Conservation (phyloP, 2,329 filamentous ascomycete genomes). For the Coniella vitis region DNA sequence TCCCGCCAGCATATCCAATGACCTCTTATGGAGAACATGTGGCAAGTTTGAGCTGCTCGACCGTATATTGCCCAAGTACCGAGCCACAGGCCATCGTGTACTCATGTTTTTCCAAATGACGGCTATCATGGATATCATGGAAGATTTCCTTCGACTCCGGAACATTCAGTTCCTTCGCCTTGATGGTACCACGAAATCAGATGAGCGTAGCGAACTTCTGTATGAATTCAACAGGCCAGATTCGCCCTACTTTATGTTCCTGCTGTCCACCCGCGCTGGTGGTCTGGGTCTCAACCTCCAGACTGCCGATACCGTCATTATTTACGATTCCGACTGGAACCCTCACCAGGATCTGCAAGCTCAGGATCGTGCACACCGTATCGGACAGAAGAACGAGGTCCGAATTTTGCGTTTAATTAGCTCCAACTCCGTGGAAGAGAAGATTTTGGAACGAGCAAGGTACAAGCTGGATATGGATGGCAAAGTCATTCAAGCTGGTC, state of each 20-base stretch:
- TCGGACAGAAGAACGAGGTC: conserved; percentile 98
- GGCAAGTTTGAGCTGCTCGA: conserved; percentile 97
- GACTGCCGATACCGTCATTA: conserved; percentile 97
- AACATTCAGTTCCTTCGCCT: conserved; percentile 83
- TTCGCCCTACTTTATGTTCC: conserved; percentile 94
- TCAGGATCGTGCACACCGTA: conserved; percentile 99
- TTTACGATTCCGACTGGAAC: conserved; percentile 99
- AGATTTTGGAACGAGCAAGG: conserved; percentile 92
- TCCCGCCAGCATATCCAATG: conserved; percentile 78
- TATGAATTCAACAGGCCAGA: conserved; percentile 82
- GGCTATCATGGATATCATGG: conserved; percentile 99
- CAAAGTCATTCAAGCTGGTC: conserved; percentile 98
- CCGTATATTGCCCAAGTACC: conserved; percentile 87
- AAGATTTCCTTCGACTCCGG: conserved; percentile 85
- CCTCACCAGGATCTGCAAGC: conserved; percentile 98
- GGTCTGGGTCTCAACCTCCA: conserved; percentile 95
- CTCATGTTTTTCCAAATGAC: conserved; percentile 99
- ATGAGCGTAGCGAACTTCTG: conserved; percentile 88
- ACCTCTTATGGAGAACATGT: conserved; percentile 87
- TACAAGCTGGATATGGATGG: conserved; percentile 99
- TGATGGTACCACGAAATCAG: conserved; percentile 94
- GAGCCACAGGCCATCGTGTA: conserved; percentile 83
- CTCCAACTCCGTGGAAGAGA: conserved; percentile 95
- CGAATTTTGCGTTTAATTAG: conserved; percentile 93
- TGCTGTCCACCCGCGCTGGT: conserved; percentile 97